Percentiles rank a stretch among this genome's conserved stretches.
phyloP scores from a whole-genome alignment of 177 flowering plant genomes.

The Vitis hybrid region DNA sequence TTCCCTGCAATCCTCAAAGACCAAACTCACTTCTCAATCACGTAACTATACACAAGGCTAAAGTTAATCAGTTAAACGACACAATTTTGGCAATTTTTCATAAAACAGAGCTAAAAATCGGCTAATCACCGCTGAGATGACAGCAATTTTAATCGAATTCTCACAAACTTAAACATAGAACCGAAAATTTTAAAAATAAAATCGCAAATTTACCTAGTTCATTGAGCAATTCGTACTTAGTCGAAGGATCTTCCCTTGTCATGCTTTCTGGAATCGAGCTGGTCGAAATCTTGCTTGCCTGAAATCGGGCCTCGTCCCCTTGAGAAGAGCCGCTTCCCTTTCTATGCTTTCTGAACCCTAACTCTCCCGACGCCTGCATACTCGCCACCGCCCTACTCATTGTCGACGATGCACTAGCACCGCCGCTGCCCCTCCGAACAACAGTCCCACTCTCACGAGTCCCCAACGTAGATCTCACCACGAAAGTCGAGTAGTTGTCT shows the following conservation, averaged over 20 bases:
- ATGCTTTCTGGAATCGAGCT: constrained; percentile 88
- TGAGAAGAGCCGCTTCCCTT: constrained; percentile 29
- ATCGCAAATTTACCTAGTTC: constrained; percentile 69
- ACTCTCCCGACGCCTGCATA: constrained; percentile 62
- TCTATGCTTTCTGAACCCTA: constrained; percentile 56
- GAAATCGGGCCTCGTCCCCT: constrained; percentile 36
- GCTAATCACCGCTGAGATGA: no score
- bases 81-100: no score
- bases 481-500: constrained; percentile 68
- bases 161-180: background rate
- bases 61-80: background rate
- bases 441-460: constrained; percentile 51
- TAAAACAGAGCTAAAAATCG: no score
- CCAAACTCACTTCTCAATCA: constrained; percentile 8
- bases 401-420: constrained; percentile 30
- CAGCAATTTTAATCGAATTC: no score
- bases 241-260: constrained; percentile 80
- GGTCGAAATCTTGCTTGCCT: constrained; percentile 57
- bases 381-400: constrained; percentile 83
- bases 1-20: constrained; percentile 63
- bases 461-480: constrained; percentile 49
- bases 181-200: background rate
- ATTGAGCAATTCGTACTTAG: constrained; percentile 86
- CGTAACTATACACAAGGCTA: background rate
- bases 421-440: constrained; percentile 43